phyloP scores from a whole-genome alignment of 805 yeast species.

The baker's yeast (Saccharomyces cerevisiae) region DNA sequence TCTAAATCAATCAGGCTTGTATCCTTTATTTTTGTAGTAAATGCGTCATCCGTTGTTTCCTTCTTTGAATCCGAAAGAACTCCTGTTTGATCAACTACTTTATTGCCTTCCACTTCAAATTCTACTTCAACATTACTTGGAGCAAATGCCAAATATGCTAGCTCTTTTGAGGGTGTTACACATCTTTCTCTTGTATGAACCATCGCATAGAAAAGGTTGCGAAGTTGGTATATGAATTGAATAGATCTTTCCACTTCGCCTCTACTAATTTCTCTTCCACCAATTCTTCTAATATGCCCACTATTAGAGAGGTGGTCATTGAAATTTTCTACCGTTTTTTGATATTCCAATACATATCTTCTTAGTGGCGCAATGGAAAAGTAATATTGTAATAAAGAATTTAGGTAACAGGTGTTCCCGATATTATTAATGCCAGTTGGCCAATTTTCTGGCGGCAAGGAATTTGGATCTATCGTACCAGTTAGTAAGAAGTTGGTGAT shows the following conservation, averaged over 20 bases:
- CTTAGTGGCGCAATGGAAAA: slow-evolving; percentile 80
- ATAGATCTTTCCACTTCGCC: slow-evolving; percentile 73
- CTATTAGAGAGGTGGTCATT: slow-evolving; percentile 13
- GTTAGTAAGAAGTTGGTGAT: slow-evolving; percentile 48
- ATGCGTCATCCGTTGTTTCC: background rate
- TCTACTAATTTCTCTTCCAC: slow-evolving; percentile 77
- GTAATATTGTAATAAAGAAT: slow-evolving; percentile 83
- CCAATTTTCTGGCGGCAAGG: slow-evolving; percentile 58
- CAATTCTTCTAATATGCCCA: slow-evolving; percentile 52
- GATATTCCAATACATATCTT: slow-evolving; percentile 51
- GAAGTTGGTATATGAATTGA: slow-evolving; percentile 69
- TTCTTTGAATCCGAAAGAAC: background rate
- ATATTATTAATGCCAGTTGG: slow-evolving; percentile 92
- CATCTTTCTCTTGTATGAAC: slow-evolving; percentile 52
- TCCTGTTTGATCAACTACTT: background rate
- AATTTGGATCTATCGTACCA: slow-evolving; percentile 54
- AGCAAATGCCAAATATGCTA: slow-evolving; percentile 81
- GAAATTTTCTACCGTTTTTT: slow-evolving; percentile 30
- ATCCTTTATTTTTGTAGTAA: background rate
- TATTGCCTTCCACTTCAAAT: slow-evolving; percentile 31
- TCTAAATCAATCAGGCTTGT: background rate
- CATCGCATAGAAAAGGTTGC: slow-evolving; percentile 62
- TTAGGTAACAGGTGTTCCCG: slow-evolving; percentile 92
- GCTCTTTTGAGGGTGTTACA: slow-evolving; percentile 72
- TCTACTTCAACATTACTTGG: slow-evolving; percentile 62